These are phyloP conservation scores for Sechiopsis laciniata DNA, from an alignment of 306 rosid species.

Conservation along the genomic window DNA sequence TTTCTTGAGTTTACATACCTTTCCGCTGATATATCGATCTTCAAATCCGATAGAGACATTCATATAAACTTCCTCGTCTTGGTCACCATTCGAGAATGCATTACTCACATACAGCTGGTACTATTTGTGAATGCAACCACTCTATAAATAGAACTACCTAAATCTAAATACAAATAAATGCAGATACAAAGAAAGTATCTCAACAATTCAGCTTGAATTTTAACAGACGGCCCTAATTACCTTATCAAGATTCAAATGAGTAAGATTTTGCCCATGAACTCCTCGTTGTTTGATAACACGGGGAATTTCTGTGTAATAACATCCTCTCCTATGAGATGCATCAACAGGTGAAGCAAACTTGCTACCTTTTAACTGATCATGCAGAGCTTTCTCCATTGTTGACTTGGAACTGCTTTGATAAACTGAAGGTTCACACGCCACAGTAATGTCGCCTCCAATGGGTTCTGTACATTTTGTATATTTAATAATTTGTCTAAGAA, in stretches of 20 bases:
- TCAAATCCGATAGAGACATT: no score
- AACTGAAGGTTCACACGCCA: constrained; percentile 50
- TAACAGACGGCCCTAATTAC: constrained; percentile 26
- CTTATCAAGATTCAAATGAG: constrained; percentile 87
- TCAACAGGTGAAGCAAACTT: constrained; percentile 46
- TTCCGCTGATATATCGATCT: no score
- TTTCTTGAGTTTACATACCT: no score
- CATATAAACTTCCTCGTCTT: no score
- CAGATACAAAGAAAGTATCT: no score
- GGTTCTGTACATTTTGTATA: constrained; percentile 49
- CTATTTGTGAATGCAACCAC: no score
- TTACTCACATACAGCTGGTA: no score
- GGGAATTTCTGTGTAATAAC: constrained; percentile 81
- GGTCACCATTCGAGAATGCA: no score
- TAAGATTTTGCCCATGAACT: constrained; percentile 65
- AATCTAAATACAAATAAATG: no score
- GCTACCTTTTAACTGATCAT: constrained; percentile 50
- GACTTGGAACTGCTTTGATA: constrained; percentile 39
- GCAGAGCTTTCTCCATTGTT: constrained; percentile 53
- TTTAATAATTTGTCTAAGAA: constrained; percentile 24
- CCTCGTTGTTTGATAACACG: constrained; percentile 65
- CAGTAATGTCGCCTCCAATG: constrained; percentile 79
- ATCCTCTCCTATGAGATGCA: constrained; percentile 48
- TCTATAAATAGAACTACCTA: no score
- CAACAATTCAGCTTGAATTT: no score